Base-by-base conservation (phyloP, 2,329 filamentous ascomycete species). In the Trichoderma citrinoviride region DNA sequence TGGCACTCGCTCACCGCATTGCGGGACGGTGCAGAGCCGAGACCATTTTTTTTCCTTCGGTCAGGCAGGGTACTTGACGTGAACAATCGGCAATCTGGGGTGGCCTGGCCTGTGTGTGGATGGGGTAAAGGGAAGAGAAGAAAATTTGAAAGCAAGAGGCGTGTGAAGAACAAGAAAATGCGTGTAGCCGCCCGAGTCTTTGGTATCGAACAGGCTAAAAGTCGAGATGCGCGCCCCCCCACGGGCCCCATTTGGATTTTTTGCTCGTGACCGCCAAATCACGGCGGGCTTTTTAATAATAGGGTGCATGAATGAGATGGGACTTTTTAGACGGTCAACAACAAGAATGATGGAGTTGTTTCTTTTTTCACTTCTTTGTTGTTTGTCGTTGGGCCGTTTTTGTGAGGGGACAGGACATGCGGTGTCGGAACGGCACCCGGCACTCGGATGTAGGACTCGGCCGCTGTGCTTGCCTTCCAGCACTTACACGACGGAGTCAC, bases 11-110 rank as follows among this genome's bases (percentile, higher is more conserved):
- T 62, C 49, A 62, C 58, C 58, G 58, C 58, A 62, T 61, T 62
- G 58, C 49, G 58, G 58, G 58, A 62, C 58, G 58, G 15, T 61
- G 58, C 46, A 62, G 49, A 62, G 58, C 58, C 49, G 58, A 61
- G 47, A 43, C 58, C 49, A 37, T 12, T 37, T 37, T 37, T 12
- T 62, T 12, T 37, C 14, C 14, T 12, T 62, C 47, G 58, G 58
- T 62, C 58, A 62, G 55, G 27, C 33, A 12, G 19, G n/a, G 19
- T 44, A 50, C 46, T 43, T 43, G 37, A 61, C 58, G 40, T 54
- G 49, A 46, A 53, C 15, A 19, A 27, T 50, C 58, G 58, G 58
- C 47, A 62, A 50, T 62, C 58, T 49, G 58, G 49, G 27, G 49
- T n/a, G 14, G 27, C 41, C 23, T 23, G 33, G 33, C 33, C 19